Evolutionary conservation across 345 rosid genomes (phyloP).

Genomic region (Melastoma malabathricum): DNA sequence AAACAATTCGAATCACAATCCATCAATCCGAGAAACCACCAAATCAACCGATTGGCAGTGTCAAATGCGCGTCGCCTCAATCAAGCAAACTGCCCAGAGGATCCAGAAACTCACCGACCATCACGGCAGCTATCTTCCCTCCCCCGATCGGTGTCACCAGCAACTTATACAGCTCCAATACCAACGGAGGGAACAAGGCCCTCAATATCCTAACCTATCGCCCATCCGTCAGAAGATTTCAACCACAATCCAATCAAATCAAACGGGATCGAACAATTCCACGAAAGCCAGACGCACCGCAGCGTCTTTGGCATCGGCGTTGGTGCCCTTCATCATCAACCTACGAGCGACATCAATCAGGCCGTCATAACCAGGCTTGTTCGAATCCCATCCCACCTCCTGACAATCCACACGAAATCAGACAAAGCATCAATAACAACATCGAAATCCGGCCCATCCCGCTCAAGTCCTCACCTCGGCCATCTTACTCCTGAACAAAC

Average conservation of each 20-base stretch:
- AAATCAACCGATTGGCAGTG: too few species aligned
- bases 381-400: slow-evolving; percentile 95
- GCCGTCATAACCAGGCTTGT: slow-evolving; percentile 74
- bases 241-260: not conserved
- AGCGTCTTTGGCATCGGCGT: slow-evolving; percentile 47
- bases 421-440: not conserved
- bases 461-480: slow-evolving; percentile 48
- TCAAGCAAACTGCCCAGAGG: not conserved
- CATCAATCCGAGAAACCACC: not conserved
- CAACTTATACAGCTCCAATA: slow-evolving; percentile 51
- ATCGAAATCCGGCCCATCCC: not conserved
- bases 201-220: slow-evolving; percentile 56
- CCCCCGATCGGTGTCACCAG: slow-evolving; percentile 58
- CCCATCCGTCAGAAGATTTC: not conserved
- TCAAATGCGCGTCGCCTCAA: too few species aligned
- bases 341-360: slow-evolving; percentile 61
- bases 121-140: slow-evolving; percentile 62
- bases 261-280: not conserved
- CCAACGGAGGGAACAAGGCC: slow-evolving; percentile 63
- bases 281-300: slow-evolving; percentile 21
- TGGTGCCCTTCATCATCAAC: slow-evolving; percentile 46
- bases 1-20: not conserved
- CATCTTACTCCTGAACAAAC: slow-evolving; percentile 55
- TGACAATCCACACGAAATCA: slow-evolving; percentile 21
- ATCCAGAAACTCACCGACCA: slow-evolving; percentile 47